Base-by-base conservation (phyloP, 352 stramenopile species). In the Pilasporangium apinafurcum region DNA sequence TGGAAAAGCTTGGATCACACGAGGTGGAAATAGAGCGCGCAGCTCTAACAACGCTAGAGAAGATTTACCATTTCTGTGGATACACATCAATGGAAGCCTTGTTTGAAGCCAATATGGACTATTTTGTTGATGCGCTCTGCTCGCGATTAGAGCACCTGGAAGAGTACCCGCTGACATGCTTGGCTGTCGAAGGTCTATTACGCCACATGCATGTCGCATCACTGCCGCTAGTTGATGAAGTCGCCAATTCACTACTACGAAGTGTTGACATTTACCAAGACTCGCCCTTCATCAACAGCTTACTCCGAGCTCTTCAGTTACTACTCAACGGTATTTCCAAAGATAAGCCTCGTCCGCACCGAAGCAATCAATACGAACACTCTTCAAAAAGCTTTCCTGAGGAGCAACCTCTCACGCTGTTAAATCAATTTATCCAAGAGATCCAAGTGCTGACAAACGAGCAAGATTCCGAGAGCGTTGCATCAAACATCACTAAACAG, bases 71-170 rank as follows among this genome's bases (percentile, higher is more conserved):
- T 34, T 66, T 72, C 24, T 78, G 69, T 16, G 69, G 60, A 13
- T 78, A 85, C 22, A 47, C 47, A 7, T 79, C 68, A 6, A 48
- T 89, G 29, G 73, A 86, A 33, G 58, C 53, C 16, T 62, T 92
- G 31, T 84, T 92, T 18, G 66, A 85, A 37, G 53, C 54, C 40
- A 94, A 92, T 38, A 92, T 92, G 77, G 83, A 94, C 53, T 94
- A 94, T 48, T 89, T 94, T 45, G 74, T 92, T 16, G 83, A 94
- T 53, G 62, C 80, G 1, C 54, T 94, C 37, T 86, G 73, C 35
- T 59, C 62, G 26, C 77, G 80, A 10, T 68, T 94, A 12, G 63
- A 81, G 28, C 69, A 87, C 34, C 43, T 94, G 36, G 75, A 90
- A 21, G 25, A 35, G 28, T 91, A 83, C 22, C 80, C 80, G 22